Base-by-base conservation (phyloP, 2,329 filamentous ascomycete genomes). In the Venturia nashicola region DNA sequence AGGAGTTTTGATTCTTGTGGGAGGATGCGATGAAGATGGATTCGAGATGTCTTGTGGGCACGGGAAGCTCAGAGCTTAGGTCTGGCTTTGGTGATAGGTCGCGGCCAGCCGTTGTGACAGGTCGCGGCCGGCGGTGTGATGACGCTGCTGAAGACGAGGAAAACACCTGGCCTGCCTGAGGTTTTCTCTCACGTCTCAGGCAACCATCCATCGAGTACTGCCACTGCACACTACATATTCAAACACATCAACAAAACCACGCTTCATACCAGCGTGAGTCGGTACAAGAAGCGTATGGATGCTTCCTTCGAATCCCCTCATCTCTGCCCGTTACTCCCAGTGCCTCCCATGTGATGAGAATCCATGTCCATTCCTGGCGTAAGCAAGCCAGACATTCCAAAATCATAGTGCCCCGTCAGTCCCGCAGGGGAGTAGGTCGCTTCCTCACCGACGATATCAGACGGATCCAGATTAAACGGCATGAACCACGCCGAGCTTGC, bases 401-500 rank as follows among this genome's bases (percentile, higher is more conserved):
- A 57, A 8, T 34, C 51, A 7, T 57, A 57, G 36, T 20, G 32
- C 51, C 27, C 51, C 16, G 51, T 36, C 51, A 57, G 6, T 57
- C 51, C 27, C 18, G 32, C 51, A 9, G 51, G 51, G 9, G 51
- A 57, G 11, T n/a, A 57, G 2, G 27, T 32, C 14, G 7, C 32
- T 18, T 57, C 51, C 1, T 57, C 51, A n/a, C 51, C 27, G 18
- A 57, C 51, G 51, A 83, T 75, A 65, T 85, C 83, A 0, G 89
- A 86, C 23, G 91, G 89, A 65, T 94, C 89, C 75, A 96, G 85
- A 72, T 96, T 95, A 75, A 96, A 96, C 1, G 92, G 91, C 79
- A 96, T 86, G 74, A 95, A 96, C 90, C 92, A 97, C 5, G 89
- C 90, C 62, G 86, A 87, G 57, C 75, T 76, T 0, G 77, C 76